Evolutionary conservation across 495 filamentous ascomycete genomes (phyloP).

Genomic region (Penicilliopsis zonata): DNA sequence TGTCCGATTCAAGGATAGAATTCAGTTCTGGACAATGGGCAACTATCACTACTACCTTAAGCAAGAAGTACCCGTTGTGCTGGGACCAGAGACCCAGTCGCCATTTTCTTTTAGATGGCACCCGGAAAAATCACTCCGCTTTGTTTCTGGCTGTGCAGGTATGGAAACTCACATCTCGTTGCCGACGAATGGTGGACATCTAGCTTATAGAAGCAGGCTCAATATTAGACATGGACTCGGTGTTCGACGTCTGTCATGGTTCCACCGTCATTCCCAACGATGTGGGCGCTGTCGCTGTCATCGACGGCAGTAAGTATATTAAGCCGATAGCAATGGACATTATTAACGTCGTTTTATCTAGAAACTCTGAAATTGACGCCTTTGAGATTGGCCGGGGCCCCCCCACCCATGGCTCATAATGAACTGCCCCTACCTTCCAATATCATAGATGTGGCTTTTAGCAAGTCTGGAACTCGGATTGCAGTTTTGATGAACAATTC

Average conservation of each 20-base stretch:
- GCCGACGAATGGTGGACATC: not conserved
- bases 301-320: constrained; percentile 58
- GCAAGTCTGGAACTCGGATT: constrained; percentile 50
- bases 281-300: constrained; percentile 70
- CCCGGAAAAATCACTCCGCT: constrained; percentile 62
- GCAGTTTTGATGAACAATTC: constrained; percentile 54
- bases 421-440: constrained; percentile 54
- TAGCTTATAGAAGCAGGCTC: constrained; percentile 9
- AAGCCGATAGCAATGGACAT: not conserved
- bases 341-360: constrained; percentile 11
- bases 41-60: constrained; percentile 99
- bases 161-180: constrained; percentile 3
- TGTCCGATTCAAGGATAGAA: constrained; percentile 56
- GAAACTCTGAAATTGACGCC: constrained; percentile 72
- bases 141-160: constrained; percentile 40
- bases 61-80: constrained; percentile 56
- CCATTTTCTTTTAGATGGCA: constrained; percentile 57
- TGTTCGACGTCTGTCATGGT: constrained; percentile 53
- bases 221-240: constrained; percentile 56
- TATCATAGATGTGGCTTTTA: constrained; percentile 64
- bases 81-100: constrained; percentile 10
- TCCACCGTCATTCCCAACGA: constrained; percentile 62
- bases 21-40: constrained; percentile 93
- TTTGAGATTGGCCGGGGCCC: constrained; percentile 68
- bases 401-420: constrained; percentile 82